Percentiles rank a stretch among this genome's conserved stretches.
Evolutionary conservation across 768 basidiomycete genomes (phyloP).

Genomic region (Xerocomellus amylosporus): DNA sequence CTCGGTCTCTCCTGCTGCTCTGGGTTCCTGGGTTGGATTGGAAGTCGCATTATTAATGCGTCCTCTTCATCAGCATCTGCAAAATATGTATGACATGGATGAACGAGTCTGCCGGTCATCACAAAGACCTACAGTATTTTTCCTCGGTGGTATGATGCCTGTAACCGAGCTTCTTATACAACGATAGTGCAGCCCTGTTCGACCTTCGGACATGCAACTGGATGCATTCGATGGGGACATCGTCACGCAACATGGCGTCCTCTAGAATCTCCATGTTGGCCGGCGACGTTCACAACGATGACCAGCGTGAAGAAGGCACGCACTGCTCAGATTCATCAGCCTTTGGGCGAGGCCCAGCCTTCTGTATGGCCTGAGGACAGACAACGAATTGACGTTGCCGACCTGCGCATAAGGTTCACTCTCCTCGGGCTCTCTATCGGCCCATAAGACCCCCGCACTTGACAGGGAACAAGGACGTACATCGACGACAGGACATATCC

Average conservation of each 20-base stretch:
- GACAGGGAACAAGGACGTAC: slow-evolving; percentile 31
- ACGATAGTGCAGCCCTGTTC: slow-evolving; percentile 21
- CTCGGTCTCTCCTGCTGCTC: slow-evolving; percentile 4
- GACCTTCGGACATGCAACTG: slow-evolving; percentile 31
- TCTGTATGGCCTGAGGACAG: slow-evolving; percentile 28
- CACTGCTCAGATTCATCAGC: slow-evolving; percentile 28
- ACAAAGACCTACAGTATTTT: slow-evolving; percentile 26
- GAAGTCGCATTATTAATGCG: slow-evolving; percentile 25
- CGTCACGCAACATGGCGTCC: slow-evolving; percentile 23
- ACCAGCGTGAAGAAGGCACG: slow-evolving; percentile 1
- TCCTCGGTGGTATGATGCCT: slow-evolving; percentile 5
- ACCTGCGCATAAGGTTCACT: slow-evolving; percentile 6
- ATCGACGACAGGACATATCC: slow-evolving; percentile 58
- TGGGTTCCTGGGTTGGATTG: not conserved
- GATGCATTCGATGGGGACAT: slow-evolving; percentile 16
- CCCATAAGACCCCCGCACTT: slow-evolving; percentile 1
- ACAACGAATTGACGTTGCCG: slow-evolving; percentile 30
- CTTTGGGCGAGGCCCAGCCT: slow-evolving; percentile 28
- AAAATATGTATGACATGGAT: not conserved
- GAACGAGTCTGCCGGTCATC: not conserved
- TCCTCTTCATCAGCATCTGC: slow-evolving; percentile 30
- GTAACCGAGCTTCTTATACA: slow-evolving; percentile 30
- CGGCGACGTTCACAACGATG: not conserved
- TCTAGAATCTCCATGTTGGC: slow-evolving; percentile 14
- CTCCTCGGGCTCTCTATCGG: slow-evolving; percentile 25